A percentile compares a stretch with the other conserved stretches of the same genome.
These are phyloP conservation scores for Paramecium primaurelia DNA, from an alignment of 73 alveolate genomes.

Conservation along the genomic window DNA sequence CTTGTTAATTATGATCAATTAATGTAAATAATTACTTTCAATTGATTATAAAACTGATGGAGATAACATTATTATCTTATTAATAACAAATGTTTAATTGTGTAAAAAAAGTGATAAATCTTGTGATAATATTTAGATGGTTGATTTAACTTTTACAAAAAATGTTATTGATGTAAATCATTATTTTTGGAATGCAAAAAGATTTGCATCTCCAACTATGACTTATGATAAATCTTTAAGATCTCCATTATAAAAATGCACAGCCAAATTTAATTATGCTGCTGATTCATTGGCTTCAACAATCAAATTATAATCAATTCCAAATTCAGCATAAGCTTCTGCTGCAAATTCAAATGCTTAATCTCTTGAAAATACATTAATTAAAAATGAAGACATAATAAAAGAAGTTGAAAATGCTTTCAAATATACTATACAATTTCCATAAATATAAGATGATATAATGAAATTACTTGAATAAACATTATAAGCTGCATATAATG, in stretches of 20 bases:
- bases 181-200: not conserved
- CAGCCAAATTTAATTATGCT: not conserved
- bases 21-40: not conserved
- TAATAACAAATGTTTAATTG: not conserved
- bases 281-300: conserved; percentile 16
- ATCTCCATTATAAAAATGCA: not conserved
- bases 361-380: not conserved
- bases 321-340: not conserved
- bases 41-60: conserved; percentile 17
- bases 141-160: not conserved
- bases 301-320: not conserved
- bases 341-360: not conserved
- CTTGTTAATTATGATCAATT: not conserved
- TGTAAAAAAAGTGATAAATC: not conserved
- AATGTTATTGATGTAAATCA: not conserved
- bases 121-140: not conserved
- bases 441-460: not conserved
- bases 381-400: not conserved
- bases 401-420: conserved; percentile 23
- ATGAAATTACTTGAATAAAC: not conserved
- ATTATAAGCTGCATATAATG: not conserved
- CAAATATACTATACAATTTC: not conserved
- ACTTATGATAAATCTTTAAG: not conserved
- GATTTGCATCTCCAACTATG: not conserved
- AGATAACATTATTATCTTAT: not conserved